A percentile compares a stretch with the other conserved stretches of the same genome.
Evolutionary conservation across 1,139 yeast species (phyloP).

Genomic region (Lizanozyma gosingica): DNA sequence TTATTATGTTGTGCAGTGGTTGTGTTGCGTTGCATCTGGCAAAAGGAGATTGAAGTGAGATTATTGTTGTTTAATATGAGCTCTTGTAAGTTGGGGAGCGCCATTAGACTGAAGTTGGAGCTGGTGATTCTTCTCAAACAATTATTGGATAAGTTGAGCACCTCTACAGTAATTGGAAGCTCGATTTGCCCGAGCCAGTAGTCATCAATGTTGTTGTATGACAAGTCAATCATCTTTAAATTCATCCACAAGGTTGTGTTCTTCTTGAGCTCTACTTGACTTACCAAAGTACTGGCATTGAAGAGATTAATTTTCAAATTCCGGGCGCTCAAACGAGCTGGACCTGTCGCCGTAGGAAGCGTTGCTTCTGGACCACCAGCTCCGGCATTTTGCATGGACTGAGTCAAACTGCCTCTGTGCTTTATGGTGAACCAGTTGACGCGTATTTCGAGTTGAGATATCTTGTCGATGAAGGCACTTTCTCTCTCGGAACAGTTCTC

Average conservation of each 20-base stretch:
- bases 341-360: not conserved
- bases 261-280: not conserved
- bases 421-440: not conserved
- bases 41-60: not conserved
- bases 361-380: not conserved
- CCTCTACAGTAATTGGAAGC: not conserved
- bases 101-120: not conserved
- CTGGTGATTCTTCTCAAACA: not conserved
- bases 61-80: not conserved
- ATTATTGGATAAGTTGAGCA: not conserved
- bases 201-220: not conserved
- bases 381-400: not conserved
- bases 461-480: not conserved
- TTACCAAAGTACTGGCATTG: not conserved
- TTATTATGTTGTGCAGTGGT: not conserved
- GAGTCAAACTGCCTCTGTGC: not conserved
- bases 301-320: no score
- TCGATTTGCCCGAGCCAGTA: not conserved
- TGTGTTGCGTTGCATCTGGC: not conserved
- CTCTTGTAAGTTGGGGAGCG: not conserved
- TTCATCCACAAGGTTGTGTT: not conserved
- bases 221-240: not conserved
- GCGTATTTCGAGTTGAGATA: not conserved
- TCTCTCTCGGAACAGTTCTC: not conserved
- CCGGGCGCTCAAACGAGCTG: not conserved